These are phyloP conservation scores for Meyerozyma carpophila DNA, from an alignment of 1,139 yeast genomes.

Conservation along the genomic window DNA sequence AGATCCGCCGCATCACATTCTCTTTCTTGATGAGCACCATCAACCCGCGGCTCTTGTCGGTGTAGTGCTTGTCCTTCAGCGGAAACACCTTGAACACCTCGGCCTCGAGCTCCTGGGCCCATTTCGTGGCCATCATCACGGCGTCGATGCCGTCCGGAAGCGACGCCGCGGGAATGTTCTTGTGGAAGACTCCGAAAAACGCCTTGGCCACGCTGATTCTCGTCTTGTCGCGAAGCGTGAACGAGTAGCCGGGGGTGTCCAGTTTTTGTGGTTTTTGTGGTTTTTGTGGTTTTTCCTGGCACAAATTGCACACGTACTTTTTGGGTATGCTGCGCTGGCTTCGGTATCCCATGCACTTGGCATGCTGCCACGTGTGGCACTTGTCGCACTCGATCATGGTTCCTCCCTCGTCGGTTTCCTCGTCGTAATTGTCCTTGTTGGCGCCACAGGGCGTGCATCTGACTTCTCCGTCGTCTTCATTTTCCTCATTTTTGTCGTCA, in stretches of 20 bases:
- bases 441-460: slow-evolving; percentile 63
- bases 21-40: slow-evolving; percentile 32
- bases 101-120: slow-evolving; percentile 40
- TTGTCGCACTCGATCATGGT: slow-evolving; percentile 76
- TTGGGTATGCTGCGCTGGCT: slow-evolving; percentile 23
- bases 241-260: background rate
- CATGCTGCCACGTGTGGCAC: slow-evolving; percentile 85
- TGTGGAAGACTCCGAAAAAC: slow-evolving; percentile 31
- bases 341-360: slow-evolving; percentile 58
- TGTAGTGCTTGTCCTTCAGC: slow-evolving; percentile 27
- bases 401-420: slow-evolving; percentile 53
- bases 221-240: slow-evolving; percentile 21
- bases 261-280: background rate
- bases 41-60: slow-evolving; percentile 38
- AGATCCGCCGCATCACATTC: slow-evolving; percentile 21
- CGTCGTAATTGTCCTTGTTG: slow-evolving; percentile 58
- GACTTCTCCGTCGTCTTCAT: slow-evolving; percentile 45
- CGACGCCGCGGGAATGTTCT: slow-evolving; percentile 35
- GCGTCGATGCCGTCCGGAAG: slow-evolving; percentile 20
- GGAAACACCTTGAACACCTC: slow-evolving; percentile 24
- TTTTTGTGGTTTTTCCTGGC: slow-evolving; percentile 9
- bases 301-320: slow-evolving; percentile 27
- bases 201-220: slow-evolving; percentile 37
- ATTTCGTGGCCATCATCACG: slow-evolving; percentile 25
- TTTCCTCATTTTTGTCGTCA: slow-evolving; percentile 12